A percentile compares a stretch with the other conserved stretches of the same genome.
phyloP scores from a whole-genome alignment of 495 filamentous ascomycete species.

The Choiromyces venosus region DNA sequence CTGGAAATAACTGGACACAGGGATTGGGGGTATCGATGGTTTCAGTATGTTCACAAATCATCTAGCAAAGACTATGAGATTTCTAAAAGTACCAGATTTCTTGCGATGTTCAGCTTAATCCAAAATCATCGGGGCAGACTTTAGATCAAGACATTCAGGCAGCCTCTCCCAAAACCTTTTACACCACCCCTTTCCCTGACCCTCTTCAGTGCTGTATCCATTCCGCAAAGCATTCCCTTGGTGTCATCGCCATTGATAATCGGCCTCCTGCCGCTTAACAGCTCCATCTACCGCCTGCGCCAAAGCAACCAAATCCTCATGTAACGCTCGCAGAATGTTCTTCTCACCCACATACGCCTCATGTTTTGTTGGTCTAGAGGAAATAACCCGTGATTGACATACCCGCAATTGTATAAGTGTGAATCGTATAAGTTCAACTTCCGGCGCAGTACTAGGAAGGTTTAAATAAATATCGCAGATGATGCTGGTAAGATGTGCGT shows the following conservation, averaged over 20 bases:
- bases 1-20: not conserved
- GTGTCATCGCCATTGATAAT: too few relatives aligned
- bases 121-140: not conserved
- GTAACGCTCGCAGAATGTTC: not conserved
- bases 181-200: not conserved
- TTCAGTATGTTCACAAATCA: not conserved
- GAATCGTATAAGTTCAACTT: not conserved
- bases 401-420: not conserved
- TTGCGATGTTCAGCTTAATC: not conserved
- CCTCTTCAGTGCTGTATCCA: not conserved
- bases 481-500: not conserved
- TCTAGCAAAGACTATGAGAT: not conserved
- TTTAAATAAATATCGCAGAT: not conserved
- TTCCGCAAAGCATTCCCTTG: not conserved
- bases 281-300: not conserved
- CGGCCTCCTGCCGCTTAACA: not conserved
- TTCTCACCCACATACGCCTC: not conserved
- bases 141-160: too few relatives aligned
- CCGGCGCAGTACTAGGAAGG: not conserved
- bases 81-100: not conserved
- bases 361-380: not conserved
- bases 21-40: not conserved
- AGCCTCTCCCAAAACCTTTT: not conserved
- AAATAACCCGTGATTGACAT: not conserved
- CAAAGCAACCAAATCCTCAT: not conserved